Base-by-base conservation (phyloP, 169 alveolate genomes). In the Cryptosporidium sp. region DNA sequence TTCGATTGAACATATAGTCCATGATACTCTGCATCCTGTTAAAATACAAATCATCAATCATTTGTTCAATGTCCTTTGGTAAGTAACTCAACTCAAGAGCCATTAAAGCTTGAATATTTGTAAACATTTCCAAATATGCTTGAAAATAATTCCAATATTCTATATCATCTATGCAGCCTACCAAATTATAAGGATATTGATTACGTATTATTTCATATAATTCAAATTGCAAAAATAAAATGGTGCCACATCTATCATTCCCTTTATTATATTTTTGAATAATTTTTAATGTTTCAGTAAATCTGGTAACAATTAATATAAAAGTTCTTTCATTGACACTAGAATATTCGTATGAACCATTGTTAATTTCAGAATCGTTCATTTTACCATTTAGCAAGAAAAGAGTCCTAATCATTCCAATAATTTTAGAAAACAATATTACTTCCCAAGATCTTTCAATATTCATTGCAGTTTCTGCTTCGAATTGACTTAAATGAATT, bases 141-240 rank as follows among this genome's bases (percentile, higher is more conserved):
- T 80, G 80, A 43, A 80, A 80, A 26, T 41, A 80, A 73, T 51
- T 55, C 86, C 86, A 73, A 59, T 73, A 73, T 31, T 59, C 33
- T 33, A 62, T 21, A 16, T 41, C 55, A 35, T 59, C 73, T 43
- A 61, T 37, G 31, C 50, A 62, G 43, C 29, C 37, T 12, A 41
- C 74, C 43, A 80, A 50, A 67, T 59, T 48, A 29, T 80, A 65
- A 31, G 89, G 89, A 80, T 26, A 80, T 21, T 41, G 74, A 23
- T 35, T 41, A n/a, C 67, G 68, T 14, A 80, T 21, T 48, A 80
- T 23, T 31, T 59, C 75, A 80, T 41, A 43, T 18, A 59, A 61
- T 80, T 80, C 89, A 45, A 29, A 59, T 45, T 80, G 89, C n/a
- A 80, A 80, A 62, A 35, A 62, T 6, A 80, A 18, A 35, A 61